phyloP scores from a whole-genome alignment of 2,329 filamentous ascomycete species.

The Chalaropsis thielavioides region DNA sequence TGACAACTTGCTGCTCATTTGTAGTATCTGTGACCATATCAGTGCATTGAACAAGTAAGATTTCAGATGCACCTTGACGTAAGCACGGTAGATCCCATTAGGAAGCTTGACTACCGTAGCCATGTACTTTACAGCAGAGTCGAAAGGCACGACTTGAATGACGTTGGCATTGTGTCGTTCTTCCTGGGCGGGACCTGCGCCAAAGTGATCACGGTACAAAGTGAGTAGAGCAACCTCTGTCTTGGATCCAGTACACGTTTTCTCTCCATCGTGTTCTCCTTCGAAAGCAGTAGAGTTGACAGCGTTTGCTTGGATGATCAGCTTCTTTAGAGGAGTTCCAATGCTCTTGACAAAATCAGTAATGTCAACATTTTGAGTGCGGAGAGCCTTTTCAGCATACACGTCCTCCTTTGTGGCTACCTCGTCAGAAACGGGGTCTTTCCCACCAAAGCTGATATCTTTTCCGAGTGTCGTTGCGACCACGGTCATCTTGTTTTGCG shows the following conservation, averaged over 20 bases:
- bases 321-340: constrained; percentile 13
- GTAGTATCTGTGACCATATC: constrained; percentile 30
- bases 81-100: constrained; percentile 29
- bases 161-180: constrained; percentile 33
- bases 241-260: constrained; percentile 40
- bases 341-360: constrained; percentile 14
- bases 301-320: constrained; percentile 31
- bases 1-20: constrained; percentile 33
- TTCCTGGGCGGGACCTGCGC: constrained; percentile 33
- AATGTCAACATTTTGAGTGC: constrained; percentile 6
- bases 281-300: constrained; percentile 48
- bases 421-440: constrained; percentile 10
- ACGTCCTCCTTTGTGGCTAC: neutral
- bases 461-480: constrained; percentile 51
- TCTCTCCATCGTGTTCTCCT: constrained; percentile 31
- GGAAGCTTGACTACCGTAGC: constrained; percentile 38
- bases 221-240: constrained; percentile 41
- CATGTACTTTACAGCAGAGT: constrained; percentile 43
- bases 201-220: constrained; percentile 36
- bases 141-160: constrained; percentile 39
- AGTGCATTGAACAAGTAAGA: constrained; percentile 33
- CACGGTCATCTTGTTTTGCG: constrained; percentile 59
- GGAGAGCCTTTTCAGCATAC: neutral
- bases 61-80: constrained; percentile 42
- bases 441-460: constrained; percentile 24